Percentiles rank a stretch among this genome's conserved stretches.
phyloP scores from a whole-genome alignment of 257 asterid genomes.

The Fraxinus pennsylvanica region DNA sequence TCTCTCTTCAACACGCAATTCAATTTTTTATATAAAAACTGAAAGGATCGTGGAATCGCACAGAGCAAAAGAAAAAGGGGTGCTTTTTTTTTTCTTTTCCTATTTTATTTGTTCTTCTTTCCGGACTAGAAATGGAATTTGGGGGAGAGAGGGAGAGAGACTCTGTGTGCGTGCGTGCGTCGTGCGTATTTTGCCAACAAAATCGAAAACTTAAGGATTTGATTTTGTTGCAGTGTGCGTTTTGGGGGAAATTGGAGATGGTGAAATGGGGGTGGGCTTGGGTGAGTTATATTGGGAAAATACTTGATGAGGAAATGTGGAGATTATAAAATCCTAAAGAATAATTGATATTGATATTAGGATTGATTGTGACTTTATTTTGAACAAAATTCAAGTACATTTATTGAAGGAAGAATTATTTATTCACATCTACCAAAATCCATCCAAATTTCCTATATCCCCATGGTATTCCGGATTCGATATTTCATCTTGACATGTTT shows the following conservation, averaged over 20 bases:
- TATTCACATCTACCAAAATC: too few relatives aligned
- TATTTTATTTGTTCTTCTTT: background rate
- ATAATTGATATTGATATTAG: background rate
- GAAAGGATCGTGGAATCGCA: conserved; percentile 32
- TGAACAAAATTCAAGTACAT: background rate
- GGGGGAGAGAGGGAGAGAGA: background rate
- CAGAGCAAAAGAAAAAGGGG: conserved; percentile 23
- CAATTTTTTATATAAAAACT: background rate
- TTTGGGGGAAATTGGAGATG: too few relatives aligned
- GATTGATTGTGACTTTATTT: background rate
- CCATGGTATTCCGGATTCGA: too few relatives aligned
- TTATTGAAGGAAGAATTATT: background rate
- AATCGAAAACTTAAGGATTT: background rate
- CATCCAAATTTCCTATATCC: too few relatives aligned
- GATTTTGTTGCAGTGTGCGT: too few relatives aligned
- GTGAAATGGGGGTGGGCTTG: too few relatives aligned
- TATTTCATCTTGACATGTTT: too few relatives aligned
- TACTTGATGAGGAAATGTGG: background rate
- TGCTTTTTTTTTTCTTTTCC: background rate
- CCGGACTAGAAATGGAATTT: background rate
- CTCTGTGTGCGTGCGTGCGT: background rate
- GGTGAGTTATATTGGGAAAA: background rate
- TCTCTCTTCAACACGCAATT: background rate
- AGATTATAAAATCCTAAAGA: background rate
- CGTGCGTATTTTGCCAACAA: background rate